Conservation (phyloP, 2,329 filamentous ascomycete species). For the Fusarium ambrosium region DNA sequence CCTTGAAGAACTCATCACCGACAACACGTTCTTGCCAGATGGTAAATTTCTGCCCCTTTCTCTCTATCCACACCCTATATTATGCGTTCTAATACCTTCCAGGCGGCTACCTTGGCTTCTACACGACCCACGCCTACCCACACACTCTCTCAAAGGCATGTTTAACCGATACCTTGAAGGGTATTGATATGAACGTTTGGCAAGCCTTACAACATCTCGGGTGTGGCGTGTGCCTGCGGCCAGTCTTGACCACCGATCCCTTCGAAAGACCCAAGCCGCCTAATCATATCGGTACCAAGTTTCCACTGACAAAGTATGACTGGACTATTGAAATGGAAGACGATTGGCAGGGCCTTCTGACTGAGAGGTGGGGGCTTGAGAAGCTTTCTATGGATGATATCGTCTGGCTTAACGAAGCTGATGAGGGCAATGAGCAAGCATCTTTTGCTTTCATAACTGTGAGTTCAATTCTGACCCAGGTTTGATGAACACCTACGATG, state of each 20-base stretch:
- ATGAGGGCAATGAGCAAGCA: neutral
- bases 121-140: conserved; percentile 2
- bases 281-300: neutral
- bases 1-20: neutral
- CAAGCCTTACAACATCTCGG: conserved; percentile 4
- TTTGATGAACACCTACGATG: neutral
- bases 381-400: neutral
- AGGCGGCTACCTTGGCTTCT: conserved; percentile 10
- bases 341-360: neutral
- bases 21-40: conserved; percentile 1
- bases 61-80: neutral
- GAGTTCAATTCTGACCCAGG: neutral
- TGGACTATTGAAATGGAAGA: neutral
- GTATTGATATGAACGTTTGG: conserved; percentile 7
- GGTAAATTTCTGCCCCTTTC: neutral
- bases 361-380: neutral
- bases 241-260: neutral
- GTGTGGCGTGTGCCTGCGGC: conserved; percentile 5
- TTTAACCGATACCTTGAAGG: conserved; percentile 2
- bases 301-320: neutral
- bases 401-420: conserved; percentile 3
- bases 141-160: neutral
- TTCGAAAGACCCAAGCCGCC: neutral
- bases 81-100: neutral
- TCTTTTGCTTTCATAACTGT: conserved; percentile 1